Evolutionary conservation across 2,329 filamentous ascomycete genomes (phyloP), one percentile per base, ranked within the genome.

Genomic region (Hirsutella rhossiliensis): DNA sequence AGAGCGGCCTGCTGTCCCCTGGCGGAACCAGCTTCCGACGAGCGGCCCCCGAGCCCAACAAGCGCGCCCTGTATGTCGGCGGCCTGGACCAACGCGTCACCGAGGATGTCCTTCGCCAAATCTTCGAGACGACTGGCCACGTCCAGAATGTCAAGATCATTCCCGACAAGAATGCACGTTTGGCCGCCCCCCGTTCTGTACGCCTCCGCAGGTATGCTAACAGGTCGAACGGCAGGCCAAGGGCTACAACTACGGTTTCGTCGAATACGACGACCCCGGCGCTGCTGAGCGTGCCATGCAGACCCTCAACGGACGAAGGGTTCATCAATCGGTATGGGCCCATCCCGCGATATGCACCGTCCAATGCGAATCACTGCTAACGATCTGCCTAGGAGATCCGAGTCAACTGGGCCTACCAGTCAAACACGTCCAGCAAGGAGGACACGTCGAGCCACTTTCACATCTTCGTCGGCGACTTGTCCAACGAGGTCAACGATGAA

Each of bases 121-220:
- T 97, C 57, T 98, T 98, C 60, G 92, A 98, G 73, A 98, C 92
- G 7, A 96, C 89, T 47, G 92, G 92, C 45, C 92, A 98, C 67
- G 92, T 98, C 52, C 84, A 95, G 68, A 96, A 87, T 60, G 92
- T 98, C 62, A 98, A 98, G 75, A 96, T 98, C 61, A 98, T 98
- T 63, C 92, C 92, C 43, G 92, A 98, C 74, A 98, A 98, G 76
- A 98, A 96, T 68, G 89, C 95, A 71, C 77, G 87, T 80, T 42
- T 12, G 20, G 31, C 19, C 12, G 19, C 18, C 7, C 23, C 37
- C 5, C 11, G 23, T 12, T 19, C 20, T 13, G 27, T 20, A 23
- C 29, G 4, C 27, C 29, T 18, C 37, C 44, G 28, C n/a, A 38
- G 38, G 9, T 30, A 44, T 32, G 41, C 45, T 47, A 40, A 48